Base-by-base conservation (phyloP, 768 basidiomycete genomes). In the Plicaturopsis crispa region DNA sequence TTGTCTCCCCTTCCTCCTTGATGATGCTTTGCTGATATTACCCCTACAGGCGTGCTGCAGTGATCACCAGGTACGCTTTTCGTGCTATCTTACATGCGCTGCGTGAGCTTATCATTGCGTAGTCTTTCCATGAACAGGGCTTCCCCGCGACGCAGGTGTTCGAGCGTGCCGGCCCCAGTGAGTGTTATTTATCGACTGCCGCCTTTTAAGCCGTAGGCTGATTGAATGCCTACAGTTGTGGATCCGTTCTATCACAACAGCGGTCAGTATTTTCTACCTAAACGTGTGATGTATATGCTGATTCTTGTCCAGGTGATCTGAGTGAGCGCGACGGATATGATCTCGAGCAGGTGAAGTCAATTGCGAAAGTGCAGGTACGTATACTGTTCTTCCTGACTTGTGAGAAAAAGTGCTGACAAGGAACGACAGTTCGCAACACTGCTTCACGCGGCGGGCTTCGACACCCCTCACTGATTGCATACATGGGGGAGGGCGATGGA, bases 181-280 rank as follows among this genome's bases (percentile, higher is more conserved):
- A 38, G 73, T 58, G n/a, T 33, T 21, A 11, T 11, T 37, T 46
- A 19, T 23, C 36, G 26, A 17, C 34, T 18, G n/a, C 5, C 11
- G 1, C 22, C 20, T 5, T 7, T 26, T 20, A 35, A 35, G 6
- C 34, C 24, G 30, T 32, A 28, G n/a, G 22, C 42, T 39, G 36
- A 36, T 39, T 28, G 18, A 36, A 42, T 35, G 24, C 37, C 24
- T 42, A n/a, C n/a, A 79, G 90, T 96, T 52, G 78, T 70, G 13
- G 90, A 91, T 56, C 88, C 88, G 7, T 86, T 85, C 81, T 91
- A 90, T 53, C 86, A 90, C 56, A 88, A 86, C 55, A 81, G 80
- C 50, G 80, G 83, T 78, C 43, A 20, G 67, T 50, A 4, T 13
- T 35, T 17, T 13, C 20, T 14, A 33, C 37, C 41, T 36, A 7